Evolutionary conservation across 83 land plant genomes (phyloP).

Genomic region (Picea engelmannii): DNA sequence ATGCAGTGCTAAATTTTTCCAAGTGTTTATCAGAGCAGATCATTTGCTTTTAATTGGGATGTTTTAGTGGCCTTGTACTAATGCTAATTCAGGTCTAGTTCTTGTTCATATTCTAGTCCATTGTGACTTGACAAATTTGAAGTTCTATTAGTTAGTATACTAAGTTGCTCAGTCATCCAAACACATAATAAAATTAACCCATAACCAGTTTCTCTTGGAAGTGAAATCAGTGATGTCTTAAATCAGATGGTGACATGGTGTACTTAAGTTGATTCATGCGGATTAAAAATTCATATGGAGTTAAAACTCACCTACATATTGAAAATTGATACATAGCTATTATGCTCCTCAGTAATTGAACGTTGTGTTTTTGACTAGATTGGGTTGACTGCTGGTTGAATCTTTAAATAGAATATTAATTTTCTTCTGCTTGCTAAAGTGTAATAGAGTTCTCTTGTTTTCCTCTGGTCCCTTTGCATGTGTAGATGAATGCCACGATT

Average conservation of each 20-base stretch:
- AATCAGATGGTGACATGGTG: background rate
- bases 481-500: background rate
- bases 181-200: background rate
- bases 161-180: background rate
- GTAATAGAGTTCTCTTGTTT: background rate
- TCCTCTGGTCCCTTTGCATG: background rate
- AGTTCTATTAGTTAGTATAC: background rate
- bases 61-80: background rate
- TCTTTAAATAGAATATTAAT: no score
- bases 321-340: no score
- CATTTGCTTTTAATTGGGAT: background rate
- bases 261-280: background rate
- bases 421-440: background rate
- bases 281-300: background rate
- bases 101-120: background rate
- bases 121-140: constrained; percentile 2
- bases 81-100: background rate
- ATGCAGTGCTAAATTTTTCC: background rate
- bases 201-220: background rate
- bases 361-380: background rate
- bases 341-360: background rate
- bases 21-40: background rate
- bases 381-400: no score
- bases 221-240: background rate
- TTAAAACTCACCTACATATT: no score